Evolutionary conservation across 2,329 filamentous ascomycete species (phyloP).

Genomic region (Scytalidium lignicola): DNA sequence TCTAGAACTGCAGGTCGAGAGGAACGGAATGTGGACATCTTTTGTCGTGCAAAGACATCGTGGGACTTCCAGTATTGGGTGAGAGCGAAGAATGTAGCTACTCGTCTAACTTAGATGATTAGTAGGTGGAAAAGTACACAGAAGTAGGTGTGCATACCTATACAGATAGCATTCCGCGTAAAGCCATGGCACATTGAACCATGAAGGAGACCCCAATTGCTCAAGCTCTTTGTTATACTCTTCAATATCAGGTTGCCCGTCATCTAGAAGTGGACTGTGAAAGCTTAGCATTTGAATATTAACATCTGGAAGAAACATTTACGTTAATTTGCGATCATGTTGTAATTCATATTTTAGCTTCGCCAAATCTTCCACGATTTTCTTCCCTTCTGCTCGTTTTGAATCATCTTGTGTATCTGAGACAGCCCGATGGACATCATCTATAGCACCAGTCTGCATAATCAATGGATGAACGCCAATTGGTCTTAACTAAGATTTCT

Average conservation of each 20-base stretch:
- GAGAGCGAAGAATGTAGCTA: constrained; percentile 71
- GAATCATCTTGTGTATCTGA: constrained; percentile 49
- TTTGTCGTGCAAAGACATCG: constrained; percentile 85
- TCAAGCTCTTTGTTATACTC: constrained; percentile 84
- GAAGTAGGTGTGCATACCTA: constrained; percentile 36
- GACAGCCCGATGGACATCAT: constrained; percentile 82
- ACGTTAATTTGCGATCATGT: constrained; percentile 78
- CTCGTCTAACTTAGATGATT: constrained; percentile 52
- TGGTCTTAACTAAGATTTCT: constrained; percentile 3
- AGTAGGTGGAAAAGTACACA: not conserved
- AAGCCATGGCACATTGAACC: constrained; percentile 85
- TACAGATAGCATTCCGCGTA: constrained; percentile 94
- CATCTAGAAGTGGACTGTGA: constrained; percentile 25
- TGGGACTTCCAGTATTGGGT: constrained; percentile 84
- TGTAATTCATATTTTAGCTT: constrained; percentile 91
- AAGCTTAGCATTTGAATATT: not conserved
- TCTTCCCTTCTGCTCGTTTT: constrained; percentile 76
- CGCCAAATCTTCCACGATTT: constrained; percentile 72
- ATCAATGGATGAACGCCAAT: constrained; percentile 14
- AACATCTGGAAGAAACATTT: constrained; percentile 14
- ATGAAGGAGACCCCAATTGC: constrained; percentile 66
- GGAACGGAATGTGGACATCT: constrained; percentile 86
- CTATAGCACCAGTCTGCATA: constrained; percentile 77
- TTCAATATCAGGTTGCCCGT: constrained; percentile 49
- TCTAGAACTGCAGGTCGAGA: constrained; percentile 83